Evolutionary conservation across 371 early-diverging fungal species (phyloP).

Genomic region (Sporodiniella umbellata): DNA sequence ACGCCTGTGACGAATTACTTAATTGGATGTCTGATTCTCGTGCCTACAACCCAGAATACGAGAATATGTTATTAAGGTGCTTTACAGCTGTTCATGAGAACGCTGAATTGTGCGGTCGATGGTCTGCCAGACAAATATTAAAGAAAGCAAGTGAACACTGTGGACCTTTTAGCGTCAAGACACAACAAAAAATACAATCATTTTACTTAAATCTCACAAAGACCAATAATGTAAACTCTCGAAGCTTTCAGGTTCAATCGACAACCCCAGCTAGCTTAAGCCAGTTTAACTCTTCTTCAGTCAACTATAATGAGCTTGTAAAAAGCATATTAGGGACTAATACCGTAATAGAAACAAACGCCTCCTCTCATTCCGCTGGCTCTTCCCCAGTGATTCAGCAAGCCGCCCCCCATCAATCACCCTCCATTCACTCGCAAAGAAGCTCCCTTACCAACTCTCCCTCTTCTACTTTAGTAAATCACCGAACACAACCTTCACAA

Average conservation of each 20-base stretch:
- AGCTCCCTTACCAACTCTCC: not conserved
- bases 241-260: not conserved
- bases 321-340: not conserved
- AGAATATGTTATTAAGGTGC: conserved; percentile 27
- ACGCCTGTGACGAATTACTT: conserved; percentile 39
- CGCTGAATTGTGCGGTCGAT: conserved; percentile 21
- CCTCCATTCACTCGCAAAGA: not conserved
- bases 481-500: not conserved
- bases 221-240: not conserved
- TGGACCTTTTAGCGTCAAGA: not conserved
- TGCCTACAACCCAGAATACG: conserved; percentile 27
- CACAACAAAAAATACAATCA: not conserved
- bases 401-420: not conserved
- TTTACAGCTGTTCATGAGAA: conserved; percentile 17
- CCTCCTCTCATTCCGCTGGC: not conserved
- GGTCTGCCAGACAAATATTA: conserved; percentile 30
- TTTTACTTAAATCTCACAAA: not conserved
- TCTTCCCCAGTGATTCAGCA: not conserved
- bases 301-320: not conserved
- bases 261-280: not conserved
- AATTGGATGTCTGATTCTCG: conserved; percentile 33
- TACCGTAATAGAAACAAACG: not conserved
- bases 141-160: conserved; percentile 11
- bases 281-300: not conserved
- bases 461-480: not conserved